Percentiles rank a stretch among this genome's conserved stretches.
Evolutionary conservation across 306 rosid genomes (phyloP).

Genomic region (Ziziphus jujuba): DNA sequence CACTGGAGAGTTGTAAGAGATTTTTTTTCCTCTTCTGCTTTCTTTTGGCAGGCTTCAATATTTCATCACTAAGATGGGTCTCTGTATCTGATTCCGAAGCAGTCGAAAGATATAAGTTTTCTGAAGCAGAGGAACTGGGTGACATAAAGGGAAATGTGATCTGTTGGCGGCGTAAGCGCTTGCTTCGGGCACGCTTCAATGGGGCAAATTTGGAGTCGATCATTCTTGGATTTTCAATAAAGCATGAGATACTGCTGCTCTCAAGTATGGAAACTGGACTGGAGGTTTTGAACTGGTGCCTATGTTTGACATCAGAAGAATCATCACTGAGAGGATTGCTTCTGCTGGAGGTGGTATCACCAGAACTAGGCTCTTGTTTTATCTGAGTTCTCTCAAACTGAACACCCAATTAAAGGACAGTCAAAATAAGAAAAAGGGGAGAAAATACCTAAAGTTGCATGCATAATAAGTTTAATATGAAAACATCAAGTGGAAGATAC

Average conservation of each 20-base stretch:
- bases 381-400: slow-evolving; percentile 24
- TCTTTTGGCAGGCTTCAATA: slow-evolving; percentile 27
- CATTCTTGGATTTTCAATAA: slow-evolving; percentile 43
- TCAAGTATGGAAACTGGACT: slow-evolving; percentile 79
- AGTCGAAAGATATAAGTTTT: slow-evolving; percentile 14
- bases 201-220: slow-evolving; percentile 38
- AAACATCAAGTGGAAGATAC: background rate
- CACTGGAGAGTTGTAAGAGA: slow-evolving; percentile 29
- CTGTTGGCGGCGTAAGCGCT: slow-evolving; percentile 42
- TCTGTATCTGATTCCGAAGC: slow-evolving; percentile 40
- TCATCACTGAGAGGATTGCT: slow-evolving; percentile 5
- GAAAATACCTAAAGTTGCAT: background rate
- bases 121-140: slow-evolving; percentile 14
- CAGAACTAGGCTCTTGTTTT: slow-evolving; percentile 15
- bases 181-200: slow-evolving; percentile 62
- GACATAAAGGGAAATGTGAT: slow-evolving; percentile 22
- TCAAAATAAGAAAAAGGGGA: background rate
- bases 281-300: slow-evolving; percentile 47
- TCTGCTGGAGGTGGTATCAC: slow-evolving; percentile 8
- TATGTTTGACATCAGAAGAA: slow-evolving; percentile 36
- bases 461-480: background rate
- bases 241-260: slow-evolving; percentile 53
- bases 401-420: slow-evolving; percentile 10
- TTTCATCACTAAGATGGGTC: slow-evolving; percentile 22
- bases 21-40: slow-evolving; percentile 42